Evolutionary conservation across 768 basidiomycete genomes (phyloP).

Genomic region (Suillus cothurnatus): DNA sequence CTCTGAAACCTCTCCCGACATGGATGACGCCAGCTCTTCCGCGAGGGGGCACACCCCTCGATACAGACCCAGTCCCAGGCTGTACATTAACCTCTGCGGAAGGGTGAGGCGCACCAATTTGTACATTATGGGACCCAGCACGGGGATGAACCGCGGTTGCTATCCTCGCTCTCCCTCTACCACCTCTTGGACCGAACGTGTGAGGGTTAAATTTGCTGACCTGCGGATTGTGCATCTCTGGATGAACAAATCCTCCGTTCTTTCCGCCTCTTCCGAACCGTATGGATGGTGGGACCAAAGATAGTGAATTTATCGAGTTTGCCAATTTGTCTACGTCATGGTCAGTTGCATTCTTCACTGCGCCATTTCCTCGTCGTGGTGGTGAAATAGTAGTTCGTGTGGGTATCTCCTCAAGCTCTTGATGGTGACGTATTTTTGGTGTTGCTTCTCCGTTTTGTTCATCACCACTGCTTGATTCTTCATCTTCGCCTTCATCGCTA

Average conservation of each 20-base stretch:
- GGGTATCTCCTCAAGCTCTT: slow-evolving; percentile 20
- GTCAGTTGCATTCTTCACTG: slow-evolving; percentile 20
- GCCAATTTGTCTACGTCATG: slow-evolving; percentile 49
- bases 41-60: slow-evolving; percentile 17
- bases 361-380: slow-evolving; percentile 22
- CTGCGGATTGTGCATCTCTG: slow-evolving; percentile 34
- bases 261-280: slow-evolving; percentile 76
- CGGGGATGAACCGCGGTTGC: slow-evolving; percentile 21
- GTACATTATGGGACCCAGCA: slow-evolving; percentile 14
- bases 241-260: slow-evolving; percentile 49
- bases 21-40: slow-evolving; percentile 18
- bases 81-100: slow-evolving; percentile 2
- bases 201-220: slow-evolving; percentile 22
- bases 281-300: slow-evolving; percentile 68
- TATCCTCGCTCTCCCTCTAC: slow-evolving; percentile 34
- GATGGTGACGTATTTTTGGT: slow-evolving; percentile 25
- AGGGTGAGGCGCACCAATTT: slow-evolving; percentile 7
- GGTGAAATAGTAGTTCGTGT: slow-evolving; percentile 20
- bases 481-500: slow-evolving; percentile 26
- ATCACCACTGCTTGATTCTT: slow-evolving; percentile 8
- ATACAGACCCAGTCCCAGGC: slow-evolving; percentile 8
- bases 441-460: slow-evolving; percentile 25
- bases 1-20: slow-evolving; percentile 11
- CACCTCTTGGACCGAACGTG: slow-evolving; percentile 29
- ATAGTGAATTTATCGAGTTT: slow-evolving; percentile 46